Percentiles rank a stretch among this genome's conserved stretches.
Evolutionary conservation across 2,329 filamentous ascomycete genomes (phyloP).

Genomic region (Fonsecaea monophora): DNA sequence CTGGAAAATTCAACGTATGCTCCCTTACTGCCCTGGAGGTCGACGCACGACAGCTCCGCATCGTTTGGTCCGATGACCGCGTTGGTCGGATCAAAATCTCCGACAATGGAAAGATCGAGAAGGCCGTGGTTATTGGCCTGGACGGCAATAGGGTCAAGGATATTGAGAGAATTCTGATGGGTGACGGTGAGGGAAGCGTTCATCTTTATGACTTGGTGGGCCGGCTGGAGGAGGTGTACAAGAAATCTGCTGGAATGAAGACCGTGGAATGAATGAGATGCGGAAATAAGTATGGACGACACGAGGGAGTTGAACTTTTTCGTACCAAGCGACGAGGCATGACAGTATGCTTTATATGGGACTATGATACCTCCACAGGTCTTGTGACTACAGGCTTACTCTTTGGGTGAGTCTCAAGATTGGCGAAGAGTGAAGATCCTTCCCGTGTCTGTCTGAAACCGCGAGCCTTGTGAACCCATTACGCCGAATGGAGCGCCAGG

Average conservation of each 20-base stretch:
- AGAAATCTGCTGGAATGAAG: background rate
- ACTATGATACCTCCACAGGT: background rate
- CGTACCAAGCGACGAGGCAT: background rate
- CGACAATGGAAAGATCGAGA: conserved; percentile 49
- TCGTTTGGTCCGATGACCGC: conserved; percentile 54
- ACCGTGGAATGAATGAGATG: background rate
- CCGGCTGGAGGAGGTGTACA: conserved; percentile 1
- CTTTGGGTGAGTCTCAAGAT: background rate
- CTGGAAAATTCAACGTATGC: conserved; percentile 45
- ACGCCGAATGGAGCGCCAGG: no score
- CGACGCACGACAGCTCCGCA: conserved; percentile 51
- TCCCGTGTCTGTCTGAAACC: no score
- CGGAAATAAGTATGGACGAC: background rate
- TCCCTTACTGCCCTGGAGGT: conserved; percentile 47
- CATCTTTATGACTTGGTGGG: background rate
- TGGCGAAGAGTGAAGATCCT: no score
- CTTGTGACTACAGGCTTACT: background rate
- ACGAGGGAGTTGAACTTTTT: background rate
- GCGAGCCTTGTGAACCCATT: no score
- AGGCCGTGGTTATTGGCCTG: conserved; percentile 51
- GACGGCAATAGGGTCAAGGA: conserved; percentile 20
- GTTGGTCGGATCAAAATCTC: conserved; percentile 54
- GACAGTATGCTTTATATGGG: background rate
- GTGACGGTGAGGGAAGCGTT: conserved; percentile 1
- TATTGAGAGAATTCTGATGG: conserved; percentile 27